Base-by-base conservation (phyloP, 441 rosid species). In the Populus hybrid region DNA sequence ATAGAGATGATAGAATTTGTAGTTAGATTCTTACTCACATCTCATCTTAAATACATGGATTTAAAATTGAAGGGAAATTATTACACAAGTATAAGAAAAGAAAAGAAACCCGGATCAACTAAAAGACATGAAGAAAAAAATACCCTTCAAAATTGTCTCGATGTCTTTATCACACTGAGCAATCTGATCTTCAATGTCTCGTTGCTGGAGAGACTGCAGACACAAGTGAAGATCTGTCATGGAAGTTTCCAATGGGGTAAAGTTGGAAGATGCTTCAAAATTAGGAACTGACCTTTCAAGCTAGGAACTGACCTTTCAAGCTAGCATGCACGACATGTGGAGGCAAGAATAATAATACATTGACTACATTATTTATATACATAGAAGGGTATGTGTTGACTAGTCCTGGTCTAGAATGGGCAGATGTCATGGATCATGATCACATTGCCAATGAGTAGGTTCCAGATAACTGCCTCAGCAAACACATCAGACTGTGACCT, bases 171-270 rank as follows among this genome's bases (percentile, higher is more conserved):
- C 95, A 71, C 86, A 92, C 74, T 83, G 73, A 32, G 92, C 93
- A 86, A 95, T 90, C 83, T 90, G 92, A 73, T 92, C 95, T 80
- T 90, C 90, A 36, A 93, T 84, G 40, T 76, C 34, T 30, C 97
- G 89, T 35, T 73, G 96, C 84, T 92, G 90, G 77, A 85, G 83
- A 82, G 85, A 83, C 99, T 95, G 93, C 79, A 85, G 59, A 64
- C 70, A 77, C 34, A 78, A 46, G 18, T 23, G 67, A 77, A 69
- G 20, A 70, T 67, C 1, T 20, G 69, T 76, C 34, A 14, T 78
- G 71, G 69, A 50, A 63, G 26, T 67, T 78, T 70, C 11, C 20
- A 71, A 78, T 18, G 66, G 57, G 61, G 30, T 34, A 65, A 26
- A 69, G 5, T 42, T 24, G 40, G 50, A 75, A 73, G 65, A 76